Conservation (phyloP, 768 basidiomycete genomes). For the Paxillus rubicundulus region DNA sequence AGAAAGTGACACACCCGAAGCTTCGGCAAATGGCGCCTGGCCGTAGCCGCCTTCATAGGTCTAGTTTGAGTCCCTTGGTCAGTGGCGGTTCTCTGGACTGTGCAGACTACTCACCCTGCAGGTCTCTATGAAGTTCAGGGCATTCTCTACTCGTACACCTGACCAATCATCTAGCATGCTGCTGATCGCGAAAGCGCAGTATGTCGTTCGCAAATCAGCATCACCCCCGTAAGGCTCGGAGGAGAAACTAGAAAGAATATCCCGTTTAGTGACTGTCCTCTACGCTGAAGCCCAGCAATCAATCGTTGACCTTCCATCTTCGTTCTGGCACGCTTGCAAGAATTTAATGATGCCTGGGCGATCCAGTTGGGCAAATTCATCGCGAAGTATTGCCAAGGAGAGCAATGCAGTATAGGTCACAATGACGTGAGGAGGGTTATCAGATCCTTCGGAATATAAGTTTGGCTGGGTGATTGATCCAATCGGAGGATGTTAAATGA, state of each 20-base stretch:
- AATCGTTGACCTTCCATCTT: conserved; percentile 72
- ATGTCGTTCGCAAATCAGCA: conserved; percentile 78
- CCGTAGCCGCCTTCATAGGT: conserved; percentile 93
- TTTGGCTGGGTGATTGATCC: conserved; percentile 22
- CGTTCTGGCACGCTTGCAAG: conserved; percentile 67
- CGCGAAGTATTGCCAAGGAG: conserved; percentile 81
- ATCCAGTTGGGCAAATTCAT: conserved; percentile 74
- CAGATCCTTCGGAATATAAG: conserved; percentile 41
- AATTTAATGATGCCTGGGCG: conserved; percentile 64
- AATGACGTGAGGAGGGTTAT: conserved; percentile 79
- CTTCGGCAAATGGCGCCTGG: conserved; percentile 76
- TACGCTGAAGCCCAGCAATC: conserved; percentile 10
- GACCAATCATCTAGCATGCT: conserved; percentile 80
- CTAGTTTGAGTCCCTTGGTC: conserved; percentile 39
- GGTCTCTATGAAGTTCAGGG: conserved; percentile 59
- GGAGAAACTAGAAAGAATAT: conserved; percentile 54
- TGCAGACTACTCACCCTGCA: conserved; percentile 59
- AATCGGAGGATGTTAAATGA: conserved; percentile 5
- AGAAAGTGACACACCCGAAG: conserved; percentile 60
- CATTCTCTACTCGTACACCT: conserved; percentile 58
- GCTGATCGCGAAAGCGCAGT: conserved; percentile 84
- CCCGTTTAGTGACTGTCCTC: conserved; percentile 2
- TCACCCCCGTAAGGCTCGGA: conserved; percentile 67
- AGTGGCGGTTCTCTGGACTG: neutral
- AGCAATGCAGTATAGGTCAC: conserved; percentile 93